Conservation (phyloP, 2,329 filamentous ascomycete species). For the Uncinocarpus reesii region DNA sequence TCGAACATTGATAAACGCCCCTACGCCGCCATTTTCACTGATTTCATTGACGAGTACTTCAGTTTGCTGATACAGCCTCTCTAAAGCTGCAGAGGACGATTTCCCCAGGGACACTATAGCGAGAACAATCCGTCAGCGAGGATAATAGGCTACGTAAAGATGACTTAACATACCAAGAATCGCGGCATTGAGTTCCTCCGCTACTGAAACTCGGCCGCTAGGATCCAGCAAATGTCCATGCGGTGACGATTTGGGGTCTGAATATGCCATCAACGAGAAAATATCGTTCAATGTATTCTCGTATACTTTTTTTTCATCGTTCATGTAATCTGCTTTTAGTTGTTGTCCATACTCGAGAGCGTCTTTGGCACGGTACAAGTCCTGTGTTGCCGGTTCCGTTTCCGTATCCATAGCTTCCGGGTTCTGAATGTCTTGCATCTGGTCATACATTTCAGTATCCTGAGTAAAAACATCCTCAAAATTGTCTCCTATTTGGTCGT, state of each 20-base stretch:
- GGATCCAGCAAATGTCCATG: conserved; percentile 69
- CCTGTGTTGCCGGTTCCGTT: conserved; percentile 33
- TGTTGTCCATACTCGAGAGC: conserved; percentile 71
- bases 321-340: conserved; percentile 65
- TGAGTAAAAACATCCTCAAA: conserved; percentile 38
- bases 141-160: conserved; percentile 8
- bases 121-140: conserved; percentile 15
- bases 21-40: conserved; percentile 65
- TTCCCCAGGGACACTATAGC: conserved; percentile 73
- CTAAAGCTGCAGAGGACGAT: conserved; percentile 73
- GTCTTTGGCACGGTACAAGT: conserved; percentile 42
- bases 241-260: conserved; percentile 65
- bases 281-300: conserved; percentile 69
- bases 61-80: conserved; percentile 77
- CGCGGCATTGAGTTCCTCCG: conserved; percentile 87
- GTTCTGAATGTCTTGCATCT: conserved; percentile 28
- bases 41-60: conserved; percentile 75
- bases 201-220: conserved; percentile 63
- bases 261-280: conserved; percentile 78
- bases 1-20: conserved; percentile 67
- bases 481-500: not conserved
- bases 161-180: conserved; percentile 60
- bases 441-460: conserved; percentile 51
- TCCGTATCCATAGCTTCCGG: conserved; percentile 44
- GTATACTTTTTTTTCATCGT: conserved; percentile 59